phyloP scores from a whole-genome alignment of 148 eudicot species.

The Cornus controversa region DNA sequence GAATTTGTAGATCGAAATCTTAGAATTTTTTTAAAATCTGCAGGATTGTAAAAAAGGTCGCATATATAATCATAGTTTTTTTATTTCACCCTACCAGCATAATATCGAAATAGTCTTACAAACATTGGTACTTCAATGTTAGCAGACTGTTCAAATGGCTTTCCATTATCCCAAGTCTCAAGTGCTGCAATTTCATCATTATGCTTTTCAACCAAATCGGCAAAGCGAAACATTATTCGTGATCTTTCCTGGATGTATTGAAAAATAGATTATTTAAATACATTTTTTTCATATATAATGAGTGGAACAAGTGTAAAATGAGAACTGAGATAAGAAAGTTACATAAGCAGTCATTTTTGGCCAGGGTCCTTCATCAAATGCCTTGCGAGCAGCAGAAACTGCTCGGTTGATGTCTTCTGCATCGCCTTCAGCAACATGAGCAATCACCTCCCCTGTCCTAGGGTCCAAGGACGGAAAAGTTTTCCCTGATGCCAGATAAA shows the following conservation, averaged over 20 bases:
- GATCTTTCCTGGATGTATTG: slow-evolving; percentile 46
- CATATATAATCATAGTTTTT: neutral
- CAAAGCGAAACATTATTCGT: slow-evolving; percentile 43
- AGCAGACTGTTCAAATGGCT: slow-evolving; percentile 57
- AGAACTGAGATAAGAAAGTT: slow-evolving; percentile 9
- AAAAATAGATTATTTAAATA: neutral
- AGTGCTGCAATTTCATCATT: slow-evolving; percentile 60
- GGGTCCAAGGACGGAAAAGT: slow-evolving; percentile 60
- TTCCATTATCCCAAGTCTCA: slow-evolving; percentile 69
- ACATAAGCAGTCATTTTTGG: slow-evolving; percentile 77
- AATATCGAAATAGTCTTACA: slow-evolving; percentile 52
- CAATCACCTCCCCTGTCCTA: slow-evolving; percentile 56
- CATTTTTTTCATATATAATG: neutral
- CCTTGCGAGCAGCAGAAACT: slow-evolving; percentile 68
- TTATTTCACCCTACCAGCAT: slow-evolving; percentile 45
- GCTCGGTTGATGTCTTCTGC: slow-evolving; percentile 63
- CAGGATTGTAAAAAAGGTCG: neutral
- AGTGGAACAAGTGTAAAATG: neutral
- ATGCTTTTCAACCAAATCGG: slow-evolving; percentile 63
- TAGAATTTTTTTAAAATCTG: neutral
- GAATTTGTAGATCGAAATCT: neutral
- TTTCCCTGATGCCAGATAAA: slow-evolving; percentile 40
- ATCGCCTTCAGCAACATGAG: slow-evolving; percentile 65
- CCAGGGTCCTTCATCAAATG: slow-evolving; percentile 78
- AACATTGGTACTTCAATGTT: slow-evolving; percentile 54